These are phyloP conservation scores for Aspergillus biplanus DNA, from an alignment of 495 filamentous ascomycete genomes.

Conservation along the genomic window DNA sequence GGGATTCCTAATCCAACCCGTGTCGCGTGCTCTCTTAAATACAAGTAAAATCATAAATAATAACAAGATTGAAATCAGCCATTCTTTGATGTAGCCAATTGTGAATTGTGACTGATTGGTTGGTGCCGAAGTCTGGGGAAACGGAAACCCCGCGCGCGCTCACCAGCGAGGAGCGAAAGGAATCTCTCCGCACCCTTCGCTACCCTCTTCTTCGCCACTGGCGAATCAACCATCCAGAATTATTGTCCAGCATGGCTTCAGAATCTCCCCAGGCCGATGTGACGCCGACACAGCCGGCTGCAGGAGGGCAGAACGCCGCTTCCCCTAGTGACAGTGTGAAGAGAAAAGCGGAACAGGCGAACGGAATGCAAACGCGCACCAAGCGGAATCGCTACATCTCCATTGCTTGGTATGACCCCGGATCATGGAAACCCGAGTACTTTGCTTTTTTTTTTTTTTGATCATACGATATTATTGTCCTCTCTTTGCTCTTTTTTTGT, in stretches of 20 bases:
- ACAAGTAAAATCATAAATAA: too few relatives aligned
- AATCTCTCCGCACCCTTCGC: slow-evolving; percentile 49
- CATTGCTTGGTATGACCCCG: slow-evolving; percentile 75
- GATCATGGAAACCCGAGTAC: slow-evolving; percentile 9
- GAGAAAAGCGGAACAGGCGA: slow-evolving; percentile 52
- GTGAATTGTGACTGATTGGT: slow-evolving; percentile 19
- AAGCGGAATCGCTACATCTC: slow-evolving; percentile 81
- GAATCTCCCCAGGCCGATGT: slow-evolving; percentile 42
- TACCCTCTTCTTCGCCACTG: slow-evolving; percentile 21
- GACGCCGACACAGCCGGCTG: slow-evolving; percentile 27
- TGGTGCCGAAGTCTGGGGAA: slow-evolving; percentile 40
- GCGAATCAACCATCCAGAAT: slow-evolving; percentile 13
- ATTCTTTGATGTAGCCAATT: too few relatives aligned
- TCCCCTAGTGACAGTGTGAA: slow-evolving; percentile 41
- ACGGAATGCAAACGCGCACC: slow-evolving; percentile 53
- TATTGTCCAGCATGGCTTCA: slow-evolving; percentile 38
- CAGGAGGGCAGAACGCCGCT: slow-evolving; percentile 31
- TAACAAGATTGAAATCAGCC: too few relatives aligned
- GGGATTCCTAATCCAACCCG: too few relatives aligned
- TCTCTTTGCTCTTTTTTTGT: neutral
- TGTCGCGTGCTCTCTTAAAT: too few relatives aligned
- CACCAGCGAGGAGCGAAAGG: slow-evolving; percentile 28
- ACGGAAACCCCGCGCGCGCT: slow-evolving; percentile 42
- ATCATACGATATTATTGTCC: slow-evolving; percentile 1
- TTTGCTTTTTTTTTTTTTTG: neutral